These are phyloP conservation scores for Suillus sp. DNA, from an alignment of 768 basidiomycete species.

Conservation along the genomic window DNA sequence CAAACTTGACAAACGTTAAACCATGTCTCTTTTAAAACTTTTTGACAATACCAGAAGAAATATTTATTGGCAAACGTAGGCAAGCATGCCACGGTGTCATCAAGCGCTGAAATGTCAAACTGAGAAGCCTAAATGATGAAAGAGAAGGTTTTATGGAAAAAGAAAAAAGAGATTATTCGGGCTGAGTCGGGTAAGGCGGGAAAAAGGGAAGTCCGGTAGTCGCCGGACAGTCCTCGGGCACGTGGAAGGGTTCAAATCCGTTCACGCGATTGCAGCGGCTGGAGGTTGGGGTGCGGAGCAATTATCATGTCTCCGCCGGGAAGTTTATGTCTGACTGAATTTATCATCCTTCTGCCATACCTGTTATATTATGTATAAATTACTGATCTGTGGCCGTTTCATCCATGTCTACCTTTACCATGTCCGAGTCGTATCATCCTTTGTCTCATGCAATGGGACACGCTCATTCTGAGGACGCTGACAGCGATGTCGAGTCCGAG, in stretches of 20 bases:
- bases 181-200: neutral
- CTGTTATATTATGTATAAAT: constrained; percentile 5
- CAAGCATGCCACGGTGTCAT: neutral
- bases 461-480: constrained; percentile 41
- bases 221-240: constrained; percentile 25
- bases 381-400: constrained; percentile 12
- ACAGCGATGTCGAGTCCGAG: constrained; percentile 45
- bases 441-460: constrained; percentile 9
- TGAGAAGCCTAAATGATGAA: neutral
- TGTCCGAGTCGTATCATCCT: constrained; percentile 15
- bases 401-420: constrained; percentile 19
- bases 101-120: neutral
- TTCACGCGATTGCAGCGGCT: constrained; percentile 33
- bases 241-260: constrained; percentile 15
- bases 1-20: neutral
- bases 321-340: constrained; percentile 15
- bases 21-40: neutral
- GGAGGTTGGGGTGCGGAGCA: constrained; percentile 29
- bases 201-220: constrained; percentile 12
- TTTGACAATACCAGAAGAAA: neutral
- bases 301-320: constrained; percentile 35
- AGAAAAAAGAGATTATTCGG: neutral
- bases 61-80: neutral
- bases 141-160: constrained; percentile 5
- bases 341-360: constrained; percentile 8